Percentiles rank a stretch among this genome's conserved stretches.
phyloP scores from a whole-genome alignment of 1,284 basidiomycete species.

The Athelia sp. region DNA sequence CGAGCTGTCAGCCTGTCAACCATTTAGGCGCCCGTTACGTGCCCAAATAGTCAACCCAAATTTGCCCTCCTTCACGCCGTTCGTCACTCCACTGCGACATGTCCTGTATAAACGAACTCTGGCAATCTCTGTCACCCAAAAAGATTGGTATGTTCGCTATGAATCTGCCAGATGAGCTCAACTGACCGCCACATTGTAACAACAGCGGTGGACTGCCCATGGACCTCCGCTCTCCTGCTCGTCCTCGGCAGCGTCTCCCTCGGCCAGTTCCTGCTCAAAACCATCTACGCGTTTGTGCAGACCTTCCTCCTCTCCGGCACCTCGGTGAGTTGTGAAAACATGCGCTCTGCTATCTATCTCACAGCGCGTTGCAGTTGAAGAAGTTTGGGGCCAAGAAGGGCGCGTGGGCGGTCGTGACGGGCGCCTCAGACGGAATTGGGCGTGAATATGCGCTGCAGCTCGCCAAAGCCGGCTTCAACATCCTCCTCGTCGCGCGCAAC shows the following conservation, averaged over 20 bases:
- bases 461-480: conserved; percentile 84
- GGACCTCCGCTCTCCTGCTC: conserved; percentile 24
- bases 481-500: conserved; percentile 84
- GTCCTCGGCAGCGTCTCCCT: conserved; percentile 48
- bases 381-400: conserved; percentile 78
- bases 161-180: too few species aligned
- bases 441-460: conserved; percentile 81
- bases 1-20: too few species aligned
- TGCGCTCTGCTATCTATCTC: background rate
- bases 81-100: too few species aligned
- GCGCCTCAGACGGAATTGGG: conserved; percentile 84
- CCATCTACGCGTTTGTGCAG: conserved; percentile 58
- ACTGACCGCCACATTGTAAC: background rate
- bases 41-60: too few species aligned
- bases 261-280: conserved; percentile 50
- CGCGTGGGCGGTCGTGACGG: conserved; percentile 84
- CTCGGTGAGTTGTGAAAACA: conserved; percentile 42
- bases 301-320: conserved; percentile 68
- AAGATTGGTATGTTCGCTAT: background rate
- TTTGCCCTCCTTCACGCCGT: too few species aligned
- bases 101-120: background rate
- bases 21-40: too few species aligned
- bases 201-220: background rate
- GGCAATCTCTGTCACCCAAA: background rate
- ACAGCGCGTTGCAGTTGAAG: conserved; percentile 53